Evolutionary conservation across 139 green algal genomes (phyloP).

Genomic region (Micractinium sp.): DNA sequence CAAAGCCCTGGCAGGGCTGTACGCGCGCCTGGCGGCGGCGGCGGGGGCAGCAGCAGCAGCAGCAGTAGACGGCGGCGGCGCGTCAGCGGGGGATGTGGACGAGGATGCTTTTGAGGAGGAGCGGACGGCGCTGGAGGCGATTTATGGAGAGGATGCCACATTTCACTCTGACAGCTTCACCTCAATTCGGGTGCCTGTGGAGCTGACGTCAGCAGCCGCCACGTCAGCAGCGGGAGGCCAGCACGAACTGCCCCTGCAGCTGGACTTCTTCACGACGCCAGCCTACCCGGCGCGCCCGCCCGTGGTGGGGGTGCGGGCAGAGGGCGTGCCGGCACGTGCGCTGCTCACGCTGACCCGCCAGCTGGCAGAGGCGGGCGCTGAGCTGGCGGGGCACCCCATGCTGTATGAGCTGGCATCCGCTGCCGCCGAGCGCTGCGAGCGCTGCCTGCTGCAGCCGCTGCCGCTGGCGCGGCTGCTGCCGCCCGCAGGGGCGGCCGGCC

Average conservation of each 20-base stretch:
- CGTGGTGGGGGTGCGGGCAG: conserved; percentile 48
- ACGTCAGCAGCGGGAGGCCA: conserved; percentile 14
- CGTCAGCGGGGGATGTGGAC: background rate
- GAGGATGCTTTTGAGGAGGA: conserved; percentile 70
- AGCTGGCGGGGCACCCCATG: conserved; percentile 59
- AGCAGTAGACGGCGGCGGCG: background rate
- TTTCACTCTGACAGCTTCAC: conserved; percentile 2
- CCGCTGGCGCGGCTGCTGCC: conserved; percentile 14
- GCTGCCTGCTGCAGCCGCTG: conserved; percentile 20
- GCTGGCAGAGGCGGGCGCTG: conserved; percentile 34
- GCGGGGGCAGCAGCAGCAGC: background rate
- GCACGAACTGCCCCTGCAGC: conserved; percentile 40
- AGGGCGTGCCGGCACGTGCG: conserved; percentile 24
- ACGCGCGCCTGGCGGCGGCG: conserved; percentile 45
- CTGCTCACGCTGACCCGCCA: conserved; percentile 60
- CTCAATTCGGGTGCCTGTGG: conserved; percentile 20
- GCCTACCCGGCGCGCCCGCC: conserved; percentile 61
- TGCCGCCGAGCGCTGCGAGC: conserved; percentile 46
- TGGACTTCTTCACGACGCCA: conserved; percentile 30
- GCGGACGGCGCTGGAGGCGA: conserved; percentile 72
- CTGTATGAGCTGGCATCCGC: conserved; percentile 65
- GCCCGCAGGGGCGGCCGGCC: background rate
- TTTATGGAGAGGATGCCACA: conserved; percentile 66
- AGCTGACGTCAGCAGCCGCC: conserved; percentile 17
- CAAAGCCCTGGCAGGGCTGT: conserved; percentile 52